phyloP scores from a whole-genome alignment of 2,329 filamentous ascomycete species.

The Ophiognomonia clavigignenti-juglandacearum region DNA sequence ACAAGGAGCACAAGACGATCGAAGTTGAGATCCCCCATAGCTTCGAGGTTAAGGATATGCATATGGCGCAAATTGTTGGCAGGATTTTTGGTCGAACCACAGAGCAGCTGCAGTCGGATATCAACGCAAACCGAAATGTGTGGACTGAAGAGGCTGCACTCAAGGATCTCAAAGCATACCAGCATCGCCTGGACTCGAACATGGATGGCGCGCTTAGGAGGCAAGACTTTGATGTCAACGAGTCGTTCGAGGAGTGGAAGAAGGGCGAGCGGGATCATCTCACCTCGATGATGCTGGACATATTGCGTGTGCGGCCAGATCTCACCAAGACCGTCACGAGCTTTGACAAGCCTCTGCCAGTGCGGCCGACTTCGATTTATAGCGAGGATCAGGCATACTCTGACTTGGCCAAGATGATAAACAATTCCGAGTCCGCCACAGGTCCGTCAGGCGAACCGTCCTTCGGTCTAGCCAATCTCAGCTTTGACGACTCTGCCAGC shows the following conservation, averaged over 20 bases:
- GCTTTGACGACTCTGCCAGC: constrained; percentile 49
- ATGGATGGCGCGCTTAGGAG: constrained; percentile 71
- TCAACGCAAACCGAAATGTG: constrained; percentile 70
- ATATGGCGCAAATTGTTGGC: constrained; percentile 80
- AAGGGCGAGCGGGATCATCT: constrained; percentile 82
- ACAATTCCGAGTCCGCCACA: constrained; percentile 37
- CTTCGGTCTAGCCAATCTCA: constrained; percentile 62
- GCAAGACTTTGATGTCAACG: constrained; percentile 86
- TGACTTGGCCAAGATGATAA: constrained; percentile 47
- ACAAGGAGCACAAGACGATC: constrained; percentile 60
- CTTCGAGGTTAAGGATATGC: constrained; percentile 96
- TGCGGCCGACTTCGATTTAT: constrained; percentile 40
- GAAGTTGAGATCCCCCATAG: constrained; percentile 80
- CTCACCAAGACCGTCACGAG: constrained; percentile 70
- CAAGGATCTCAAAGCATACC: constrained; percentile 88
- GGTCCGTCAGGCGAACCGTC: constrained; percentile 57
- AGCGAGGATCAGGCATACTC: constrained; percentile 47
- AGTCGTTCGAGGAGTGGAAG: constrained; percentile 86
- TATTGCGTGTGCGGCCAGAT: constrained; percentile 80
- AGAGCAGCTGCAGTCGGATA: constrained; percentile 78
- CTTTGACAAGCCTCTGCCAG: constrained; percentile 56
- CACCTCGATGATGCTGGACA: constrained; percentile 88
- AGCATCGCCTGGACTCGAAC: constrained; percentile 78
- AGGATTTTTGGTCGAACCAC: constrained; percentile 78
- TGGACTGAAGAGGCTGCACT: constrained; percentile 94